Evolutionary conservation across 1,284 basidiomycete genomes (phyloP), one percentile per base, ranked within the genome.

Genomic region (Apiotrichum sp.): DNA sequence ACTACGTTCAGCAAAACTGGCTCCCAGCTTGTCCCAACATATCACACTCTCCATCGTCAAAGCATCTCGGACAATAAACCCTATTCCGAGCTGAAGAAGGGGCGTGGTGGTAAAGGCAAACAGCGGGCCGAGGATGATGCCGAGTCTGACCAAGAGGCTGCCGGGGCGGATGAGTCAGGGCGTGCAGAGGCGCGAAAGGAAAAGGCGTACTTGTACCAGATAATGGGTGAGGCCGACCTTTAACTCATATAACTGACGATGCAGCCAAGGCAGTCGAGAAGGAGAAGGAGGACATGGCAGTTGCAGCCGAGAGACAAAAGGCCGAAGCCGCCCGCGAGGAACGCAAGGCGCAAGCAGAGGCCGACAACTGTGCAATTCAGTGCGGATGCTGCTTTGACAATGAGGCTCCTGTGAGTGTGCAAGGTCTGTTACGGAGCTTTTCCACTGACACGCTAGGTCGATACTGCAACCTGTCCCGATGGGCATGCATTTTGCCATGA

Each of bases 381-480:
- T 92, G 89, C 64, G 86, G 85, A 14, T 92, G 89, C 65, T 92
- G 89, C 73, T 93, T 90, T 68, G 77, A 81, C 4, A 78, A 77
- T 3, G 87, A 85, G 61, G 71, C 84, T 6, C 85, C 87, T 70
- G 88, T 89, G 70, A 62, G 88, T 77, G 47, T 38, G 36, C 7
- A 38, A 22, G 22, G 22, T 22, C 22, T 22, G 22, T 22, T 22
- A 22, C 22, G 22, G 22, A 22, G 22, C 22, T 22, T 22, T 22
- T 22, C 22, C 22, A 22, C 36, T 8, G 13, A 38, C 36, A 38
- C 13, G 13, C 36, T 65, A 91, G 88, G 81, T 83, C 47, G 83
- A 87, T 63, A 86, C 91, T 83, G 80, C 88, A 3, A 87, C 92
- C 73, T 93, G 91, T 64, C 83, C 85, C 0, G 88, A 91, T 50